Percentiles rank a stretch among this genome's conserved stretches.
These are phyloP conservation scores for Populus euphratica DNA, from an alignment of 345 rosid genomes.

Conservation along the genomic window DNA sequence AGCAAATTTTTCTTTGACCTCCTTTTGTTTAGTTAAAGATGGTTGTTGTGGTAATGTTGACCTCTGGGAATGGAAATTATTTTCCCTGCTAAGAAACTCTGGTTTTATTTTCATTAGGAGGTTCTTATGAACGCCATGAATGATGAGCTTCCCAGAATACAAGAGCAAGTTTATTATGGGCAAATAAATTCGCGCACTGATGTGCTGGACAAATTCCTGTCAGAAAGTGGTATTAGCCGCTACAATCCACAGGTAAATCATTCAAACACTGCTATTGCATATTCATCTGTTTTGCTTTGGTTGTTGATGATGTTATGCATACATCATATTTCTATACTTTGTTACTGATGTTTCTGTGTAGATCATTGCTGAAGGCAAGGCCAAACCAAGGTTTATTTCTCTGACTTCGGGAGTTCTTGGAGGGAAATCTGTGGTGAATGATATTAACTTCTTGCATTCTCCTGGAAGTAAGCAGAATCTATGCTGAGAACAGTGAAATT, in stretches of 20 bases:
- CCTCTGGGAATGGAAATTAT: not conserved
- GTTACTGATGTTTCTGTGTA: conserved; percentile 30
- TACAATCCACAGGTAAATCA: conserved; percentile 81
- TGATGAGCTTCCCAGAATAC: conserved; percentile 88
- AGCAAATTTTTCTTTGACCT: not conserved
- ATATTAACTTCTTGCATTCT: conserved; percentile 81
- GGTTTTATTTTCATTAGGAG: conserved; percentile 50
- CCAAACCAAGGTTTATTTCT: conserved; percentile 62
- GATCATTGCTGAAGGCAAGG: conserved; percentile 66
- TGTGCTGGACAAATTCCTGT: conserved; percentile 77
- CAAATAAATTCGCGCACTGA: conserved; percentile 79
- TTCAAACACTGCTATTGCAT: conserved; percentile 10
- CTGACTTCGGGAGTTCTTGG: conserved; percentile 56
- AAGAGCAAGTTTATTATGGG: conserved; percentile 94
- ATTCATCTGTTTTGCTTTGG: not conserved
- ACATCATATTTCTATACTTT: not conserved
- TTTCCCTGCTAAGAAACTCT: conserved; percentile 10
- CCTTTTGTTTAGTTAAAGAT: no score
- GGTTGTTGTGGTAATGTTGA: no score
- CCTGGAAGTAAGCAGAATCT: conserved; percentile 59
- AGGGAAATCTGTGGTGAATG: conserved; percentile 57
- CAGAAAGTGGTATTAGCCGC: conserved; percentile 83
- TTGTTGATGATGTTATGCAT: not conserved
- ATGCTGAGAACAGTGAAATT: conserved; percentile 1
- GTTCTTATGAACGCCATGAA: conserved; percentile 88